phyloP scores from a whole-genome alignment of 1,284 basidiomycete species.

The Leccinum variabile region DNA sequence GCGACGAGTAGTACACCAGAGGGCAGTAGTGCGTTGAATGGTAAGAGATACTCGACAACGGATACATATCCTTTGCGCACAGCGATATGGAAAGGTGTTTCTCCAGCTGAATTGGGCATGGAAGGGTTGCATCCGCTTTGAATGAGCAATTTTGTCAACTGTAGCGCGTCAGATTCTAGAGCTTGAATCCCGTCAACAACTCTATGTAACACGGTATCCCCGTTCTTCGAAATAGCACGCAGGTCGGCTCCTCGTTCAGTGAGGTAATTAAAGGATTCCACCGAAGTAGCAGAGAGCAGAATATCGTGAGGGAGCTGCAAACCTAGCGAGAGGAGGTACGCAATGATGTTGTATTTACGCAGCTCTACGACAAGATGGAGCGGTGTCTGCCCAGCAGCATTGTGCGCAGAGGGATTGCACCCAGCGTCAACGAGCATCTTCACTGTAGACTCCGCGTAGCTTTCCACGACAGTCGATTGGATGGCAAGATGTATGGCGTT shows the following conservation, averaged over 20 bases:
- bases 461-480: neutral
- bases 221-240: neutral
- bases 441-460: neutral
- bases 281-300: neutral
- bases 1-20: slow-evolving; percentile 6
- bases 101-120: neutral
- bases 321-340: neutral
- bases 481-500: slow-evolving; percentile 5
- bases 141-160: slow-evolving; percentile 1
- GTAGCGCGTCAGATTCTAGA: neutral
- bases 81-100: slow-evolving; percentile 5
- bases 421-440: neutral
- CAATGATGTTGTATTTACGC: neutral
- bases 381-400: neutral
- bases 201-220: neutral
- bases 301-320: neutral
- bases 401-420: neutral
- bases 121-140: slow-evolving; percentile 3
- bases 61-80: neutral
- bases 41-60: slow-evolving; percentile 2
- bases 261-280: neutral
- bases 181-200: neutral
- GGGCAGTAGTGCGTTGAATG: neutral
- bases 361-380: neutral
- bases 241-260: neutral